phyloP scores from a whole-genome alignment of 2,329 filamentous ascomycete species.

The Beauveria sp. region DNA sequence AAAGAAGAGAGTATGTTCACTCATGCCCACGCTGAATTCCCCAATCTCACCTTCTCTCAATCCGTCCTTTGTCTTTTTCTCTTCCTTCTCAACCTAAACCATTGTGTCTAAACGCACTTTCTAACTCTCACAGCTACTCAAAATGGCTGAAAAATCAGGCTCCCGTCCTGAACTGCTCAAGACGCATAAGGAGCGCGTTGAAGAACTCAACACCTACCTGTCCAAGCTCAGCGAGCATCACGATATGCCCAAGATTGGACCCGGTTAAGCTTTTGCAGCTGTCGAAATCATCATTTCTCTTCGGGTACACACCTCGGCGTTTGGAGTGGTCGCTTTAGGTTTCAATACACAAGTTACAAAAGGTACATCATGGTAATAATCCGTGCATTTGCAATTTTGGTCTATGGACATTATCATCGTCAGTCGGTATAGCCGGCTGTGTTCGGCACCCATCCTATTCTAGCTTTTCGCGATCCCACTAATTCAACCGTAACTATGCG shows the following conservation, averaged over 20 bases:
- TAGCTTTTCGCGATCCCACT: slow-evolving; percentile 4
- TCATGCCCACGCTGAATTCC: not conserved
- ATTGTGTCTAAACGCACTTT: not conserved
- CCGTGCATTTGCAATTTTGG: slow-evolving; percentile 6
- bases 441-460: slow-evolving; percentile 6
- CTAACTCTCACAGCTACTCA: slow-evolving; percentile 55
- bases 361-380: not conserved
- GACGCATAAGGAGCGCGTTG: slow-evolving; percentile 93
- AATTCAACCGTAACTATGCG: not conserved
- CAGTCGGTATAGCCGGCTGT: slow-evolving; percentile 1
- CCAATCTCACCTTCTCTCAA: too few species aligned
- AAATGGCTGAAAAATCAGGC: slow-evolving; percentile 57
- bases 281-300: not conserved
- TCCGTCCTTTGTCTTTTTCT: not conserved
- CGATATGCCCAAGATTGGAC: slow-evolving; percentile 75
- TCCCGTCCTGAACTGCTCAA: slow-evolving; percentile 72
- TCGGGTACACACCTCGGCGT: not conserved
- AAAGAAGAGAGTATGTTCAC: slow-evolving; percentile 62
- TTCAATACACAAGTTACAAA: not conserved
- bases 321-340: not conserved
- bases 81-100: not conserved
- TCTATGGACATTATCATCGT: slow-evolving; percentile 10
- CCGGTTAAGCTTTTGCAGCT: slow-evolving; percentile 33
- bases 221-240: slow-evolving; percentile 93
- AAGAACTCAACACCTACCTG: slow-evolving; percentile 90